Evolutionary conservation across 768 basidiomycete species (phyloP).

Genomic region (Russula vinacea): DNA sequence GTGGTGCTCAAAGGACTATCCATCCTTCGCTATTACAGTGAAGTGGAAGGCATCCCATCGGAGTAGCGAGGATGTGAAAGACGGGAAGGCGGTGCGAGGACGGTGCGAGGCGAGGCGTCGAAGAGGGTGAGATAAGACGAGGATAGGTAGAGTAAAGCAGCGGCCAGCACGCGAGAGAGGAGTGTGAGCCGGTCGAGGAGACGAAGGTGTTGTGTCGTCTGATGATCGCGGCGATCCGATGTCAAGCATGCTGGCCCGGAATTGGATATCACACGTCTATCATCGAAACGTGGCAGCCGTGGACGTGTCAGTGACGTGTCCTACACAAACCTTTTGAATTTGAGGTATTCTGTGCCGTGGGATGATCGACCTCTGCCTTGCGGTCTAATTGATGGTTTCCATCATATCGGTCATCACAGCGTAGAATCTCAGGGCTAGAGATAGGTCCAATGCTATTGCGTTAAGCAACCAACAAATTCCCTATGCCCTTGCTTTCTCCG

Average conservation of each 20-base stretch:
- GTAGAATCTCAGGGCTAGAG: too few relatives aligned
- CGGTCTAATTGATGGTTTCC: too few relatives aligned
- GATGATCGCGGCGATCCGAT: background rate
- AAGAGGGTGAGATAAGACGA: conserved; percentile 26
- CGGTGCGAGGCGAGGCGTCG: conserved; percentile 24
- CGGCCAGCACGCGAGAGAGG: conserved; percentile 15
- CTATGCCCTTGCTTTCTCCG: too few relatives aligned
- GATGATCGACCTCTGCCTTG: too few relatives aligned
- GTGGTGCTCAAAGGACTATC: conserved; percentile 68
- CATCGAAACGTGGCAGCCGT: too few relatives aligned
- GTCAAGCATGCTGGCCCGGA: background rate
- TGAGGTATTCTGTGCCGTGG: too few relatives aligned
- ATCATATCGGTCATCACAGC: too few relatives aligned
- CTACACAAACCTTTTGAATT: too few relatives aligned
- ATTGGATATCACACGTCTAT: background rate
- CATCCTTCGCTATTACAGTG: conserved; percentile 55
- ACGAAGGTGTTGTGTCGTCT: conserved; percentile 9
- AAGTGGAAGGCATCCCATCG: conserved; percentile 94
- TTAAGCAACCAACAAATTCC: too few relatives aligned
- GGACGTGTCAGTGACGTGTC: too few relatives aligned
- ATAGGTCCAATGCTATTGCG: too few relatives aligned
- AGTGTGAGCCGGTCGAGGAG: conserved; percentile 24
- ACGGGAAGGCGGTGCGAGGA: conserved; percentile 9
- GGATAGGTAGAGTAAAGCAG: conserved; percentile 15
- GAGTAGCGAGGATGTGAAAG: conserved; percentile 41